A percentile compares a stretch with the other conserved stretches of the same genome.
These are phyloP conservation scores for Ceratocystis lukuohia DNA, from an alignment of 2,329 filamentous ascomycete species.

Conservation along the genomic window DNA sequence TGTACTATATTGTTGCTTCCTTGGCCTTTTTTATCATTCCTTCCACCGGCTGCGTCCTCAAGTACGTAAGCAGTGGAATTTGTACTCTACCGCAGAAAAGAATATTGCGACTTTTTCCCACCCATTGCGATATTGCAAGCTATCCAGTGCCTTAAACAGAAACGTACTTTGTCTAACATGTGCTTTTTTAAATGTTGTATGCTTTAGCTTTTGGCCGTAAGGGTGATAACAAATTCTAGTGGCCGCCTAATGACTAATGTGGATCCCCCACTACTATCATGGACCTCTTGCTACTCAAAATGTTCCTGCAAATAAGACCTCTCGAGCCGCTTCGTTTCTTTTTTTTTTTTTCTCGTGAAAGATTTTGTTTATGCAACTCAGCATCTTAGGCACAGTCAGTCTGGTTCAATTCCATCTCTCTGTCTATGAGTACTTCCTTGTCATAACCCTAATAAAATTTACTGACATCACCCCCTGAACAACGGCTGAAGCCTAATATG, in stretches of 20 bases:
- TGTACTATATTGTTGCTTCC: conserved; percentile 18
- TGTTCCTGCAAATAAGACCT: not conserved
- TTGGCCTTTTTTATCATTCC: conserved; percentile 14
- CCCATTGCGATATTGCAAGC: not conserved
- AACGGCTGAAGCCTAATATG: not conserved
- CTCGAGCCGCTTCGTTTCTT: not conserved
- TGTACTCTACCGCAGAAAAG: conserved; percentile 17
- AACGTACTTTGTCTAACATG: not conserved
- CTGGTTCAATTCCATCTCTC: not conserved
- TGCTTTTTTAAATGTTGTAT: not conserved
- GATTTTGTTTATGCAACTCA: not conserved
- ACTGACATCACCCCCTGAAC: not conserved
- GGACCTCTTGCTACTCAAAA: not conserved
- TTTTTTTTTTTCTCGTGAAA: not conserved
- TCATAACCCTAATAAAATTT: not conserved
- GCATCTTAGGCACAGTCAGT: not conserved
- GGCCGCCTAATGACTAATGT: conserved; percentile 9
- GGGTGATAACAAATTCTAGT: not conserved
- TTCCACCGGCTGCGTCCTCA: conserved; percentile 10
- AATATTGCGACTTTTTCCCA: conserved; percentile 11
- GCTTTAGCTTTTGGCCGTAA: not conserved
- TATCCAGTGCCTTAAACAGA: no score
- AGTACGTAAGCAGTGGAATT: conserved; percentile 6
- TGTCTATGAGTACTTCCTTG: not conserved
- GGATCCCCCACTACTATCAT: conserved; percentile 7